A percentile compares a stretch with the other conserved stretches of the same genome.
Conservation (phyloP, 2,329 filamentous ascomycete species). For the Aspergillus chevalieri region DNA sequence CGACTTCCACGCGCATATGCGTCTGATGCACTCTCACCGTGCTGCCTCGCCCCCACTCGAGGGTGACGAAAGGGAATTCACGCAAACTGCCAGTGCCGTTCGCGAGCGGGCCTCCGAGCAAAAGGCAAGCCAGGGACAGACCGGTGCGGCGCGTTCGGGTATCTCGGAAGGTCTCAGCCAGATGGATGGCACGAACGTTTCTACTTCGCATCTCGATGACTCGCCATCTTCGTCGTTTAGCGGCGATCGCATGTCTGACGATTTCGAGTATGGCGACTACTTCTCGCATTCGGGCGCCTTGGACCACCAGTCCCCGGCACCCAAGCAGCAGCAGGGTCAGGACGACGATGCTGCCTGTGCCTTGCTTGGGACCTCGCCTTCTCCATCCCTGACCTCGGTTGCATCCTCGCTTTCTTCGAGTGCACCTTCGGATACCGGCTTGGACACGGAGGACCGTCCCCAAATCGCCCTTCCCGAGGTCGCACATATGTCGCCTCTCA, state of each 20-base stretch:
- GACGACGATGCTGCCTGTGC: conserved; percentile 30
- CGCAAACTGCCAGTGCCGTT: conserved; percentile 83
- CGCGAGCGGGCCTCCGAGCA: conserved; percentile 49
- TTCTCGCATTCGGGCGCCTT: conserved; percentile 24
- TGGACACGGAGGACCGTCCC: conserved; percentile 21
- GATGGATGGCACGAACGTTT: conserved; percentile 23
- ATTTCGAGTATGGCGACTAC: conserved; percentile 28
- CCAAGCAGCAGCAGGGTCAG: conserved; percentile 21
- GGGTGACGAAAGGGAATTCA: conserved; percentile 94
- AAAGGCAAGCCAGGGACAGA: conserved; percentile 21
- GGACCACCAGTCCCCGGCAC: conserved; percentile 3
- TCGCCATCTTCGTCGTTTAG: conserved; percentile 26
- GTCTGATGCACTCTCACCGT: conserved; percentile 57
- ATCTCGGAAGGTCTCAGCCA: conserved; percentile 41
- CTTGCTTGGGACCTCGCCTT: conserved; percentile 38
- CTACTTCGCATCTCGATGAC: conserved; percentile 24
- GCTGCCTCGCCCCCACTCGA: conserved; percentile 85
- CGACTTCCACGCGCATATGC: conserved; percentile 54
- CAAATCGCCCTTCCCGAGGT: conserved; percentile 27
- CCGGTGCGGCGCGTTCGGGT: conserved; percentile 27
- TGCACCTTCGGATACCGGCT: conserved; percentile 26
- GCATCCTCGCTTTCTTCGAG: conserved; percentile 39
- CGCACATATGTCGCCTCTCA: conserved; percentile 27
- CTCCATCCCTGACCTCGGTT: conserved; percentile 37
- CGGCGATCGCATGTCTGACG: conserved; percentile 23